Evolutionary conservation across 2,329 filamentous ascomycete species (phyloP).

Genomic region (Nemania sp.): DNA sequence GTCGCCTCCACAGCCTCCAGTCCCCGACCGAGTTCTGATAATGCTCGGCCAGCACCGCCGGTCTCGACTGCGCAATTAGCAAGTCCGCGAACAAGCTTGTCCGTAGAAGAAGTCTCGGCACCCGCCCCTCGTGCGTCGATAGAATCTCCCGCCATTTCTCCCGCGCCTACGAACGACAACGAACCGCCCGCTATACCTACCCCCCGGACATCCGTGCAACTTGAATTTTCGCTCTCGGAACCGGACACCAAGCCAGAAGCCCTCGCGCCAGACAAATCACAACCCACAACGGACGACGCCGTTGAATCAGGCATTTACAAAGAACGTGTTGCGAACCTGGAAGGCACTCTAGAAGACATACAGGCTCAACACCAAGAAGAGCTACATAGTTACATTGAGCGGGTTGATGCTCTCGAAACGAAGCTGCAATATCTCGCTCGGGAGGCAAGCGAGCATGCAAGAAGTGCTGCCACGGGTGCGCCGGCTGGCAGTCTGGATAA

Average conservation of each 20-base stretch:
- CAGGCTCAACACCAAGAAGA: constrained; percentile 74
- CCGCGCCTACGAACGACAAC: constrained; percentile 1
- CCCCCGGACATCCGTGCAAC: constrained; percentile 25
- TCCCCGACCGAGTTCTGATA: constrained; percentile 48
- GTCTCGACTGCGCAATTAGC: constrained; percentile 12
- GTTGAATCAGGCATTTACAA: constrained; percentile 44
- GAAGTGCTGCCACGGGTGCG: constrained; percentile 65
- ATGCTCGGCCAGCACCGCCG: constrained; percentile 26
- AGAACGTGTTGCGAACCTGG: constrained; percentile 43
- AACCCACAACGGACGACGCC: constrained; percentile 5
- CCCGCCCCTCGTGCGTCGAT: not conserved
- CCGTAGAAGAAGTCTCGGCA: constrained; percentile 27
- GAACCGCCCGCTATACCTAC: constrained; percentile 12
- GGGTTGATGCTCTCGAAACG: constrained; percentile 87
- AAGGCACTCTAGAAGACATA: constrained; percentile 42
- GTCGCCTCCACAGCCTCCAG: constrained; percentile 42
- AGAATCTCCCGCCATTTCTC: not conserved
- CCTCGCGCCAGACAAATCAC: not conserved
- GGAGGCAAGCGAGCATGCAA: constrained; percentile 76
- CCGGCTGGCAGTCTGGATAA: constrained; percentile 69
- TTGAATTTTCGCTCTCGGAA: constrained; percentile 16
- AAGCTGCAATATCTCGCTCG: constrained; percentile 88
- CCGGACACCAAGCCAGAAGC: not conserved
- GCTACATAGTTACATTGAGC: constrained; percentile 79
- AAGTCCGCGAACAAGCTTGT: constrained; percentile 27